A percentile compares a stretch with the other conserved stretches of the same genome.
These are phyloP conservation scores for Macroventuria anomochaeta DNA, from an alignment of 2,329 filamentous ascomycete genomes.

Conservation along the genomic window DNA sequence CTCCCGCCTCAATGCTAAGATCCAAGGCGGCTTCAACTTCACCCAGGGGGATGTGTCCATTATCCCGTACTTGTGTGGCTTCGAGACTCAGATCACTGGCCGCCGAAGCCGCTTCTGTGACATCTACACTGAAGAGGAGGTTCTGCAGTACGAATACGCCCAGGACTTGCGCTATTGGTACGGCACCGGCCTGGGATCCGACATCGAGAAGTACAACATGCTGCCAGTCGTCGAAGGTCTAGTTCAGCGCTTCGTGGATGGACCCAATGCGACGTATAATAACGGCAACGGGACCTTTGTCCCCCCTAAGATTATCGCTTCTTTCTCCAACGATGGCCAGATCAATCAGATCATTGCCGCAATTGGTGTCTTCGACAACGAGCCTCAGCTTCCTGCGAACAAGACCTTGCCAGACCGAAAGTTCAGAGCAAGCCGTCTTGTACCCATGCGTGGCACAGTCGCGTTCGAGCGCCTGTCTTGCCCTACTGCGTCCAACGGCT, in stretches of 20 bases:
- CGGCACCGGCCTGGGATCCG: constrained; percentile 64
- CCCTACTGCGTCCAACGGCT: constrained; percentile 11
- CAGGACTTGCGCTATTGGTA: constrained; percentile 75
- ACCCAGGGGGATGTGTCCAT: constrained; percentile 60
- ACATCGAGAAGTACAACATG: constrained; percentile 65
- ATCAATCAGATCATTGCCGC: constrained; percentile 66
- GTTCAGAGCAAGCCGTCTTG: constrained; percentile 63
- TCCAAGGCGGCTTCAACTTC: constrained; percentile 63
- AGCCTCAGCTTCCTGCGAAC: constrained; percentile 58
- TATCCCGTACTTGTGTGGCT: constrained; percentile 74
- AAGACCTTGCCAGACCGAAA: constrained; percentile 57
- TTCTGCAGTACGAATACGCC: constrained; percentile 69
- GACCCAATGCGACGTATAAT: constrained; percentile 59
- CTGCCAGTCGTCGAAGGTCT: constrained; percentile 65
- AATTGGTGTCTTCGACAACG: constrained; percentile 66
- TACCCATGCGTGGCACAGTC: constrained; percentile 70
- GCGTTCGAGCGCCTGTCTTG: constrained; percentile 69
- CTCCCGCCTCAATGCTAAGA: constrained; percentile 61
- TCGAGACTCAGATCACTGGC: constrained; percentile 72
- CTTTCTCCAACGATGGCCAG: constrained; percentile 71
- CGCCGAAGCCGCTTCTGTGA: constrained; percentile 65
- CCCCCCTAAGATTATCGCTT: constrained; percentile 64
- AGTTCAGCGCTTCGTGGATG: constrained; percentile 59
- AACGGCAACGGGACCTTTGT: constrained; percentile 56
- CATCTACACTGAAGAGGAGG: constrained; percentile 67